These are phyloP conservation scores for Saksenaea oblongispora DNA, from an alignment of 371 early-diverging fungal genomes.

Conservation along the genomic window DNA sequence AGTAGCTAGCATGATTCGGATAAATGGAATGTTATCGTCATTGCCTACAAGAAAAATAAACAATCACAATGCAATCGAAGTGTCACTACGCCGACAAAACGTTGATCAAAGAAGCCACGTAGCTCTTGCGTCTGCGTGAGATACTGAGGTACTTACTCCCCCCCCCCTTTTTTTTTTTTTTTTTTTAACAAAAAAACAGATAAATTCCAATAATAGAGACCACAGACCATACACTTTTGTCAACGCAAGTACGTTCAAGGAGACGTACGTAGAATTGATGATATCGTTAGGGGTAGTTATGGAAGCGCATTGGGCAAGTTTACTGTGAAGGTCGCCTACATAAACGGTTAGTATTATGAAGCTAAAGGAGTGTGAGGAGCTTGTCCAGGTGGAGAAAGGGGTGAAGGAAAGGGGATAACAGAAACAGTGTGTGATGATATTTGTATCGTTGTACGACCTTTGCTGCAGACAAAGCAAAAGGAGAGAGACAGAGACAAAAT, in stretches of 20 bases:
- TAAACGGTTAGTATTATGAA: background rate
- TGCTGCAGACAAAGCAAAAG: conserved; percentile 2
- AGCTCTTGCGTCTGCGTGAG: no score
- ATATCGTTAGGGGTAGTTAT: background rate
- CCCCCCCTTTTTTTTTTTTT: background rate
- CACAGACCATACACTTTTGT: background rate
- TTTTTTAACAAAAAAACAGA: background rate
- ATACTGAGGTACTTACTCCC: background rate
- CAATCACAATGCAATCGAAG: no score
- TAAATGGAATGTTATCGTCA: no score
- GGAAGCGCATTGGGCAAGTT: conserved; percentile 4
- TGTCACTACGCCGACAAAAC: no score
- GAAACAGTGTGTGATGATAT: conserved; percentile 1
- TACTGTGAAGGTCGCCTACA: background rate
- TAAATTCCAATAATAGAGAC: background rate
- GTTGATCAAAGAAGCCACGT: no score
- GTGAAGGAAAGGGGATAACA: background rate
- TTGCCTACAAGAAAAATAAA: no score
- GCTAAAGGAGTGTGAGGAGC: background rate
- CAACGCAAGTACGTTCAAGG: background rate
- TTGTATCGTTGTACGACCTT: conserved; percentile 1
- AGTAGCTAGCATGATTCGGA: no score
- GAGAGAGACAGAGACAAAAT: conserved; percentile 2
- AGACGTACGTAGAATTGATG: background rate
- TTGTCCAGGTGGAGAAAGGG: background rate